These are phyloP conservation scores for Beauveria sp. DNA, from an alignment of 2,329 filamentous ascomycete species.

Conservation along the genomic window DNA sequence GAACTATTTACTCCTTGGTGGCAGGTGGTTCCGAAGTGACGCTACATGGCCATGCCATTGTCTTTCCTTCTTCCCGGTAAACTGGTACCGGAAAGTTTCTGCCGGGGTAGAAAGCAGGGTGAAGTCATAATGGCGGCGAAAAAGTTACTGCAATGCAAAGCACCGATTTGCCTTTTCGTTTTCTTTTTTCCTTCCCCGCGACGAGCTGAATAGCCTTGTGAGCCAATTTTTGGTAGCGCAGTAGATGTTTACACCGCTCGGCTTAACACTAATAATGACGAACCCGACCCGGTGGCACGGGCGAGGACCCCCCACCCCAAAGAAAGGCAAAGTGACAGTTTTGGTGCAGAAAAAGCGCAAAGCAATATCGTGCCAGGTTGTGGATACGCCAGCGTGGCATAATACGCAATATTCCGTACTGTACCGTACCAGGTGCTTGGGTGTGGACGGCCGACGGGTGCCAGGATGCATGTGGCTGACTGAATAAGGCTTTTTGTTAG, in stretches of 20 bases:
- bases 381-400: slow-evolving; percentile 10
- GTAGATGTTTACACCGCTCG: background rate
- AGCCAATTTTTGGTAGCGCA: background rate
- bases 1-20: background rate
- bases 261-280: background rate
- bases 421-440: background rate
- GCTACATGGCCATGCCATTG: background rate
- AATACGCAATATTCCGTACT: background rate
- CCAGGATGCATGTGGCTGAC: too few relatives aligned
- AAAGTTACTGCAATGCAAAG: slow-evolving; percentile 5
- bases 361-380: background rate
- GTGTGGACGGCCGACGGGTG: background rate
- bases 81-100: background rate
- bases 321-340: background rate
- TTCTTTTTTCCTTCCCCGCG: background rate
- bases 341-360: background rate
- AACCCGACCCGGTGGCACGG: background rate
- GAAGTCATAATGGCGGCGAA: background rate
- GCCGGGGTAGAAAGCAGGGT: background rate
- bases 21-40: background rate
- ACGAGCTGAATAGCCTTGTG: background rate
- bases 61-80: background rate
- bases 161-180: background rate
- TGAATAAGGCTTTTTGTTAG: too few relatives aligned
- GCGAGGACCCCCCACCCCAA: background rate